These are phyloP conservation scores for Alternaria dauci DNA, from an alignment of 2,329 filamentous ascomycete genomes.

Conservation along the genomic window DNA sequence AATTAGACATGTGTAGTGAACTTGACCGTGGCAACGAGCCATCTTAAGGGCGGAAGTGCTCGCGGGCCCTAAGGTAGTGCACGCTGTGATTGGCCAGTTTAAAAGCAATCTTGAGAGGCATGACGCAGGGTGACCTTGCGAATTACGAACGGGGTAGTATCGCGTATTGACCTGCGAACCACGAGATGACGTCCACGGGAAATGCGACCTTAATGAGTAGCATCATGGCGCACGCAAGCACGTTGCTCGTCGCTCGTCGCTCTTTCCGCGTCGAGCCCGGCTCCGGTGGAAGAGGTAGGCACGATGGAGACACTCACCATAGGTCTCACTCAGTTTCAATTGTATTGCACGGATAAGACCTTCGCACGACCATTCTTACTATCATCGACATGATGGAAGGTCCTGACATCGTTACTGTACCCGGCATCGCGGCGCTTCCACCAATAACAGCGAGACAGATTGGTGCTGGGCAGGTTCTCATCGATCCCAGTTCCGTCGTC, in stretches of 20 bases:
- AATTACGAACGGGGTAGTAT: neutral
- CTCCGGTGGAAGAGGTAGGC: conserved; percentile 24
- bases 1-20: neutral
- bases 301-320: conserved; percentile 24
- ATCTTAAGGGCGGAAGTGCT: conserved; percentile 1
- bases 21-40: neutral
- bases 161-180: neutral
- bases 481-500: conserved; percentile 68
- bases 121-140: conserved; percentile 16
- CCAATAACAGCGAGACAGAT: conserved; percentile 62
- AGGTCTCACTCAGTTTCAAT: conserved; percentile 2
- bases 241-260: conserved; percentile 14
- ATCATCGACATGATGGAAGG: conserved; percentile 22
- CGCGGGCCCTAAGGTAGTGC: neutral
- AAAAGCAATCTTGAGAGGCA: conserved; percentile 23
- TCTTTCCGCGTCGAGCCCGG: conserved; percentile 19
- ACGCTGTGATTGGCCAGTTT: conserved; percentile 35
- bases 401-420: conserved; percentile 8
- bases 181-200: neutral
- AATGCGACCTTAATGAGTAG: neutral
- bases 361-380: neutral
- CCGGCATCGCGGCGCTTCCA: conserved; percentile 53
- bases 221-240: neutral
- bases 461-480: conserved; percentile 67
- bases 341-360: neutral